Percentiles rank a stretch among this genome's conserved stretches.
These are phyloP conservation scores for Cercospora brassicicola DNA, from an alignment of 2,329 filamentous ascomycete species.

Conservation along the genomic window DNA sequence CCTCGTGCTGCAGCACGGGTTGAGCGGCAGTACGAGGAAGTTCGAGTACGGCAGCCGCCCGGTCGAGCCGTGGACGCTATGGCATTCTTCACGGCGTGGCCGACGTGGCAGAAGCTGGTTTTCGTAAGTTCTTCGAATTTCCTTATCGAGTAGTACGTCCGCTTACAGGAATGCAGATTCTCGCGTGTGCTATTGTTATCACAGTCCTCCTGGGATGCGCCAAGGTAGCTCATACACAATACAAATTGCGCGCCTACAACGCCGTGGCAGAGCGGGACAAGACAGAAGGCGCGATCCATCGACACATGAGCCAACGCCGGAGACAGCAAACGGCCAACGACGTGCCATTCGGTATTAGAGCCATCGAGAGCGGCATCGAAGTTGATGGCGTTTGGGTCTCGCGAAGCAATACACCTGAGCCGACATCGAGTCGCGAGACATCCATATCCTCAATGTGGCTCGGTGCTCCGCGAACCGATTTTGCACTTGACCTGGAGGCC, in stretches of 20 bases:
- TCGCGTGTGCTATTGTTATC: slow-evolving; percentile 67
- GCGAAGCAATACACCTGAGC: slow-evolving; percentile 44
- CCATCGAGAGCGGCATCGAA: slow-evolving; percentile 78
- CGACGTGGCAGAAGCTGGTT: slow-evolving; percentile 84
- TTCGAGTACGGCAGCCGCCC: background rate
- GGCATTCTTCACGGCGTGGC: slow-evolving; percentile 59
- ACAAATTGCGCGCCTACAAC: slow-evolving; percentile 46
- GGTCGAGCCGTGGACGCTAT: background rate
- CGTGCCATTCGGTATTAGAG: slow-evolving; percentile 82
- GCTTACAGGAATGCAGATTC: slow-evolving; percentile 55
- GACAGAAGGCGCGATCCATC: slow-evolving; percentile 37
- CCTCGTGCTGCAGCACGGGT: background rate
- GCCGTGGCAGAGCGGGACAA: slow-evolving; percentile 36
- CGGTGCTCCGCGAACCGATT: slow-evolving; percentile 16
- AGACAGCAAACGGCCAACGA: slow-evolving; percentile 45
- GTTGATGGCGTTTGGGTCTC: slow-evolving; percentile 73
- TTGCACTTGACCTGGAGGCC: slow-evolving; percentile 25
- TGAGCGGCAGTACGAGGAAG: background rate
- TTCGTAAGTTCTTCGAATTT: slow-evolving; percentile 62
- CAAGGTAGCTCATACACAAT: slow-evolving; percentile 58
- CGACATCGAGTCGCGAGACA: slow-evolving; percentile 29
- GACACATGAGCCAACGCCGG: slow-evolving; percentile 36
- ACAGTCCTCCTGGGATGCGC: slow-evolving; percentile 68
- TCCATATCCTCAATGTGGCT: slow-evolving; percentile 27
- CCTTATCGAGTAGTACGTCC: slow-evolving; percentile 31